Evolutionary conservation across 2,329 filamentous ascomycete species (phyloP), one percentile per base, ranked within the genome.

Genomic region (Periconia sp.): DNA sequence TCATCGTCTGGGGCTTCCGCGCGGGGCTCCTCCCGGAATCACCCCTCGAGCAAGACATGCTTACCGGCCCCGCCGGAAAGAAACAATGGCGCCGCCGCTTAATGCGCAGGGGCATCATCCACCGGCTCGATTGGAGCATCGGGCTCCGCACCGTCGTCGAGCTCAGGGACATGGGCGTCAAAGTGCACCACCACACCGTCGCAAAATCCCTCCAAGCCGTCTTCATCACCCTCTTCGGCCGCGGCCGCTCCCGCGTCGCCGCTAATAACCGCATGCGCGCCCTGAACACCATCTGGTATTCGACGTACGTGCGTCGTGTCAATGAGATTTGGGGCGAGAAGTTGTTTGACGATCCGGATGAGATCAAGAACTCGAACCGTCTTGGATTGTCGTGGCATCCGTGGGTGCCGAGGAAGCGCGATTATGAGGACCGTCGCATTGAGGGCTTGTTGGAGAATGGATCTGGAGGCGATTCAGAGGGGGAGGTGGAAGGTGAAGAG

Each of bases 1-100:
- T 74, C 33, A 57, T 74, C 30, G 54, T 65, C 2, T 74, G 72
- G 72, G 71, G 71, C 8, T 69, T 74, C 47, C 61, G 61, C 20
- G 60, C 65, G 15, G 66, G 63, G 6, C 53, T 71, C 20, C 58
- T 70, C 2, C 55, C 59, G 23, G 63, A 65, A 17, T 60, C 63
- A 2, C 50, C 55, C 2, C 48, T 59, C 1, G 70, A 72, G 45
- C 66, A 69, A 45, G 65, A 57, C 9, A 47, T 67, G 41, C 37
- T 71, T 18, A 47, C 52, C 17, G 41, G 48, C 1, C 41, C 37
- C 17, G 49, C 63, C 2, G 47, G 55, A 2, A 72, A 69, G 37
- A 61, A 54, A 17, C 68, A 68, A n/a, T 64, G 66, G 40, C 63
- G 68, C 27, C 48, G 17, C 23, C 55, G 50, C 3, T 58, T 71